phyloP scores from a whole-genome alignment of 2,329 filamentous ascomycete genomes.

The Fusarium sp. region DNA sequence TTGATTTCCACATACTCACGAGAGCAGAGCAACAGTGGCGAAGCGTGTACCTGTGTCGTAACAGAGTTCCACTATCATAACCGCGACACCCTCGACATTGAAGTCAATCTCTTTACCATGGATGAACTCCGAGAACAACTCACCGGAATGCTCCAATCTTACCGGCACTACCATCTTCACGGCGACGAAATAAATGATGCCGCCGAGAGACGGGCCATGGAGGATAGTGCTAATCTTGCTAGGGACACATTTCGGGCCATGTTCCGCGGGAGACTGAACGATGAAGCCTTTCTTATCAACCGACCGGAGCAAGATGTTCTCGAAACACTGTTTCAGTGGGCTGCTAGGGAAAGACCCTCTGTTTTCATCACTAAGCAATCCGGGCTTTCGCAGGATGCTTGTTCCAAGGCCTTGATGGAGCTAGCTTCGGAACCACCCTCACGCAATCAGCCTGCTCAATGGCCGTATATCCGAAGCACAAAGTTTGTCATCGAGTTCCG shows the following conservation, averaged over 20 bases:
- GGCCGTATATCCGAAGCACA: slow-evolving; percentile 59
- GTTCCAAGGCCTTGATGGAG: slow-evolving; percentile 47
- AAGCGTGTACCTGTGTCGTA: slow-evolving; percentile 59
- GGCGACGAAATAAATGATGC: slow-evolving; percentile 33
- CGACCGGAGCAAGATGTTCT: slow-evolving; percentile 23
- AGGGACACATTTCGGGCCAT: slow-evolving; percentile 51
- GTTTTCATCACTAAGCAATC: not conserved
- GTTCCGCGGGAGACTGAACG: slow-evolving; percentile 42
- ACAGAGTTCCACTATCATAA: slow-evolving; percentile 58
- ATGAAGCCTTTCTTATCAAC: slow-evolving; percentile 35
- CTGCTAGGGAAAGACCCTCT: slow-evolving; percentile 13
- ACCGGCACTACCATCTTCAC: slow-evolving; percentile 49
- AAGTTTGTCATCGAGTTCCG: slow-evolving; percentile 43
- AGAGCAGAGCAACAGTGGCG: slow-evolving; percentile 55
- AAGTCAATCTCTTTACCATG: slow-evolving; percentile 47
- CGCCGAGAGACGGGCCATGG: slow-evolving; percentile 38
- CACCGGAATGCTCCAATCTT: slow-evolving; percentile 48
- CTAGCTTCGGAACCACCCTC: slow-evolving; percentile 51
- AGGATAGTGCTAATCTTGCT: slow-evolving; percentile 48
- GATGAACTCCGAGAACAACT: slow-evolving; percentile 50
- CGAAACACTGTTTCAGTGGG: slow-evolving; percentile 38
- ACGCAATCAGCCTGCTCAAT: slow-evolving; percentile 40
- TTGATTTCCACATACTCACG: not conserved
- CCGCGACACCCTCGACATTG: slow-evolving; percentile 45
- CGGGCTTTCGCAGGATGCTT: slow-evolving; percentile 37